A percentile compares a stretch with the other conserved stretches of the same genome.
phyloP scores from a whole-genome alignment of 2,329 filamentous ascomycete species.

The Sclerotinia spermophila region DNA sequence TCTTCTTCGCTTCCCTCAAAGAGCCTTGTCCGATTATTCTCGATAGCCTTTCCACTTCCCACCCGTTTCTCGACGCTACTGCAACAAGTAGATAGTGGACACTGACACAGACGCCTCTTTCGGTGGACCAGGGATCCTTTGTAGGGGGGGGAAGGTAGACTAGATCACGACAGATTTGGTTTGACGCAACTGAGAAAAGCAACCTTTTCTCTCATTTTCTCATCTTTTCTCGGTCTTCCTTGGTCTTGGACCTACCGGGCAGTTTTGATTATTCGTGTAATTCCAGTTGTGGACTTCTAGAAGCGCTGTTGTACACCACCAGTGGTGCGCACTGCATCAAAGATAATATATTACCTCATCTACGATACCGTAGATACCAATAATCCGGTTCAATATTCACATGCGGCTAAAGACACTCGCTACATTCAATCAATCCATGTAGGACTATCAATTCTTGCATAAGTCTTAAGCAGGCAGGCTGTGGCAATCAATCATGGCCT shows the following conservation, averaged over 20 bases:
- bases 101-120: not conserved
- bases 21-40: not conserved
- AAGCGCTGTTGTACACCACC: constrained; percentile 5
- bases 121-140: not conserved
- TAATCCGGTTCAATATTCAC: constrained; percentile 11
- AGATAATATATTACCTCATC: constrained; percentile 11
- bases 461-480: constrained; percentile 16
- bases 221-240: not conserved
- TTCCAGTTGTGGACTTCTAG: not conserved
- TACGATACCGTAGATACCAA: constrained; percentile 8
- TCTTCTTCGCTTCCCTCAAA: not conserved
- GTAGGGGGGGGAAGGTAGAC: constrained; percentile 9
- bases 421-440: constrained; percentile 14
- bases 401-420: constrained; percentile 13
- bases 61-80: constrained; percentile 17
- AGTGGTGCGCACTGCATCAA: constrained; percentile 9
- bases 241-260: not conserved
- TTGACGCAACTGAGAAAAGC: not conserved
- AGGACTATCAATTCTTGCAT: constrained; percentile 16
- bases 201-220: not conserved
- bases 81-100: not conserved
- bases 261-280: not conserved
- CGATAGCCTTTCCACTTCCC: not conserved
- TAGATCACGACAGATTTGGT: not conserved
- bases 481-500: constrained; percentile 21